Conservation (phyloP, 257 asterid species). For the Rhazya stricta region DNA sequence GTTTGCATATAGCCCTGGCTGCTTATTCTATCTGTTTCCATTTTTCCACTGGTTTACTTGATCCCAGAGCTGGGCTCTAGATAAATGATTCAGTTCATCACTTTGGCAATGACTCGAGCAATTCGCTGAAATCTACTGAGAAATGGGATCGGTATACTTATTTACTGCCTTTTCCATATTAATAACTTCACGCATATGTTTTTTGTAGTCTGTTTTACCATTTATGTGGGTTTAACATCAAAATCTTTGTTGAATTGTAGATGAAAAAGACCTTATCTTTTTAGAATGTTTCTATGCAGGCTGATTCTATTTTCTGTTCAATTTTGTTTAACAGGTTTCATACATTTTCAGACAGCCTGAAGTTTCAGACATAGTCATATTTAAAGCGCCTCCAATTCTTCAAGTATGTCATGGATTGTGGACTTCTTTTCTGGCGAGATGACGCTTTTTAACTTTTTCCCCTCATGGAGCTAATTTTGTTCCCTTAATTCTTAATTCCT, state of each 20-base stretch:
- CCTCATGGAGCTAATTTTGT: constrained; percentile 4
- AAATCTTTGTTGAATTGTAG: not conserved
- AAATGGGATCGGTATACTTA: not conserved
- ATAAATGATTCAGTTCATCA: not conserved
- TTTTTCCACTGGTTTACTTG: not conserved
- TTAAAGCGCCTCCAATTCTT: constrained; percentile 77
- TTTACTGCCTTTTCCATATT: not conserved
- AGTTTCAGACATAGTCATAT: constrained; percentile 78
- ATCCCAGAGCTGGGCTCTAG: no score
- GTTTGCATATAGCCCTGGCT: not conserved
- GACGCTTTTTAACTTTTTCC: not conserved
- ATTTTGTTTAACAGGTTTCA: constrained; percentile 56
- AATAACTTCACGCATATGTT: not conserved
- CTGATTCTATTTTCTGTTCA: constrained; percentile 10
- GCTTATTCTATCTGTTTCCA: not conserved
- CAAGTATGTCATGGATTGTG: constrained; percentile 44
- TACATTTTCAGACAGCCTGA: constrained; percentile 78
- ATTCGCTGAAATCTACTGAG: not conserved
- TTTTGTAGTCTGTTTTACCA: not conserved
- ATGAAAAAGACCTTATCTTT: not conserved
- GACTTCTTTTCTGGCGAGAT: not conserved
- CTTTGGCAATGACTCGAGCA: not conserved
- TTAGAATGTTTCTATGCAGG: not conserved
- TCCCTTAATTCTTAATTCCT: constrained; percentile 14
- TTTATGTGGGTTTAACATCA: not conserved